phyloP scores from a whole-genome alignment of 176 grass and related monocot species.

The Oryza punctata region DNA sequence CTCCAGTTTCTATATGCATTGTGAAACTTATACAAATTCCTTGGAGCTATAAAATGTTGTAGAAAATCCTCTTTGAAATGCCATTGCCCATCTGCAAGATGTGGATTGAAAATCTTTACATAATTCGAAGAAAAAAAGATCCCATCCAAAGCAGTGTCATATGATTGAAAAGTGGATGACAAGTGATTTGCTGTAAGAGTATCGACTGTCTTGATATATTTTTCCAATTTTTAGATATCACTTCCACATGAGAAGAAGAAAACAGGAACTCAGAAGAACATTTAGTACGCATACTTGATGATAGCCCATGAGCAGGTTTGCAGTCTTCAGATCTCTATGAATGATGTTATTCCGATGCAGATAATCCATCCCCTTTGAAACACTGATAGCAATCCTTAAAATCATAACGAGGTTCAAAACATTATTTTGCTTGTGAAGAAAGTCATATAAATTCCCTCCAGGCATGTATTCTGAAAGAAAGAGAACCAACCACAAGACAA shows the following conservation, averaged over 20 bases:
- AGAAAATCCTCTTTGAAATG: not conserved
- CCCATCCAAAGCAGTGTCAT: not conserved
- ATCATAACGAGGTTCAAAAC: slow-evolving; percentile 57
- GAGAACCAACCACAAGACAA: slow-evolving; percentile 20
- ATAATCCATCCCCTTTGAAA: slow-evolving; percentile 89
- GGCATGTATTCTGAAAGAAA: slow-evolving; percentile 84
- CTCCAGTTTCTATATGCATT: not conserved
- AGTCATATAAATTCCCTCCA: slow-evolving; percentile 83
- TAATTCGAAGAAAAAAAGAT: not conserved
- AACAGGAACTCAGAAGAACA: slow-evolving; percentile 27
- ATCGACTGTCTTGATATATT: not conserved
- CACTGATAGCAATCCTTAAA: slow-evolving; percentile 66
- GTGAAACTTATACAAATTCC: slow-evolving; percentile 14
- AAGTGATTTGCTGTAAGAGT: not conserved
- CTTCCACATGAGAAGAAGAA: slow-evolving; percentile 3
- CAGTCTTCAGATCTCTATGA: slow-evolving; percentile 93
- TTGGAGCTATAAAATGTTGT: slow-evolving; percentile 23
- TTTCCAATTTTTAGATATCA: slow-evolving; percentile 4
- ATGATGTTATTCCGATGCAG: slow-evolving; percentile 86
- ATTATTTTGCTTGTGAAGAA: slow-evolving; percentile 70
- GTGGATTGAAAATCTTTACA: not conserved
- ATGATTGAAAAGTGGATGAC: slow-evolving; percentile 1
- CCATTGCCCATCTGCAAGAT: slow-evolving; percentile 12
- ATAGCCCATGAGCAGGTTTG: slow-evolving; percentile 74
- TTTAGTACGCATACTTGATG: slow-evolving; percentile 58